phyloP scores from a whole-genome alignment of 805 yeast genomes.

The Henningerozyma blattae region DNA sequence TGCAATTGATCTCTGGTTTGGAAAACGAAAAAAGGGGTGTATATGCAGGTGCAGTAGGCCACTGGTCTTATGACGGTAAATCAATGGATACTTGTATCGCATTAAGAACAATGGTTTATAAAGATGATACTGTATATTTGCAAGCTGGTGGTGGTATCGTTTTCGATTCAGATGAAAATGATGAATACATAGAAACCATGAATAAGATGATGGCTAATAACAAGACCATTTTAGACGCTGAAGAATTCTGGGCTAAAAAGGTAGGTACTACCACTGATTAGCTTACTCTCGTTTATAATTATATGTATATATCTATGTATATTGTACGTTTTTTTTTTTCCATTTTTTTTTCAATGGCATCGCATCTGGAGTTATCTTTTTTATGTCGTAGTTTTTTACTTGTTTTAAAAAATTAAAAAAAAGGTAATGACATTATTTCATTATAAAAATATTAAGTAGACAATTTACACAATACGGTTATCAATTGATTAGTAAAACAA shows the following conservation, averaged over 20 bases:
- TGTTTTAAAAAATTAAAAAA: too few species aligned
- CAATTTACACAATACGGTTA: too few species aligned
- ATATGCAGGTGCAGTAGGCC: constrained; percentile 98
- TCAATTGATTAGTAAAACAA: too few species aligned
- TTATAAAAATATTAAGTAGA: too few species aligned
- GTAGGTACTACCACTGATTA: constrained; percentile 16
- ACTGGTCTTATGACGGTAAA: constrained; percentile 92
- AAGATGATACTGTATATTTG: constrained; percentile 79
- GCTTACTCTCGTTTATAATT: neutral
- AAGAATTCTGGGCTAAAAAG: constrained; percentile 53
- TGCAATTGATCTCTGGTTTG: constrained; percentile 84
- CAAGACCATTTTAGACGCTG: constrained; percentile 86
- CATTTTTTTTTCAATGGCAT: neutral
- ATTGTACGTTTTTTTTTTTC: neutral
- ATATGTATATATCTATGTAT: neutral
- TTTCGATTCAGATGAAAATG: constrained; percentile 86
- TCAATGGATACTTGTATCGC: constrained; percentile 98
- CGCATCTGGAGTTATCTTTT: too few species aligned
- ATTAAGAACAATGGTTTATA: constrained; percentile 89
- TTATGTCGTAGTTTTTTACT: too few species aligned
- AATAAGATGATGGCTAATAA: constrained; percentile 94
- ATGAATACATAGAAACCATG: constrained; percentile 92
- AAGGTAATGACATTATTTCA: neutral
- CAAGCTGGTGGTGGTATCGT: constrained; percentile 99
- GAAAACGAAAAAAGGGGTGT: constrained; percentile 92